Evolutionary conservation across 2,329 filamentous ascomycete genomes (phyloP), one percentile per base, ranked within the genome.

Genomic region (Orbilia oligospora): DNA sequence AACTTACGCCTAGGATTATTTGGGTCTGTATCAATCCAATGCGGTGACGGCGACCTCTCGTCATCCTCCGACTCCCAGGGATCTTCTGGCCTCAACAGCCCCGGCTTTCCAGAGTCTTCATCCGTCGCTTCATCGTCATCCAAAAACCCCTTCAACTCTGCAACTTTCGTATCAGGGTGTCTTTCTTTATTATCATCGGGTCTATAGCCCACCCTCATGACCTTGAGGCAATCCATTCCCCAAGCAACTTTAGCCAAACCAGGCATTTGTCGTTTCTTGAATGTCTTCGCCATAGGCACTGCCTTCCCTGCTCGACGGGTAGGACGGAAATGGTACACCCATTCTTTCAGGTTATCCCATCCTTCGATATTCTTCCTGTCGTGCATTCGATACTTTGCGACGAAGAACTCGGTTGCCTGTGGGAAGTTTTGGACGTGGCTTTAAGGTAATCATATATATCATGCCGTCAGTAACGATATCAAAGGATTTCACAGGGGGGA

Each of bases 361-460:
- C 87, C 87, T 0, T 80, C 80, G 5, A 87, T 84, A 66, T 87
- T 86, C 49, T 84, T 84, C 12, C 82, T 81, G 56, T 86, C 84
- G 70, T 87, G 84, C 75, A 89, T 88, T 68, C 88, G 87, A 83
- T 87, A 88, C 80, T 88, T 88, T 30, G 84, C 83, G 38, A 88
- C 82, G 1, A 89, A 82, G 77, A 86, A 88, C 1, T 83, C 83
- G 38, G 85, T 86, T 0, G 87, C 87, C 87, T 87, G 88, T 6
- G 83, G 83, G 5, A 87, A 87, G 77, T 88, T 88, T 81, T 89
- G 87, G 3, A 88, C 86, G 77, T 89, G 87, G 53, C 76, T 80
- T 61, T 5, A 58, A 20, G n/a, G 41, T 46, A 20, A n/a, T 68
- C 63, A 41, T 68, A 51, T 48, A 64, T 20, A 16, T 24, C 24